phyloP scores from a whole-genome alignment of 2,329 filamentous ascomycete genomes.

The Sordariomycetes sp. region DNA sequence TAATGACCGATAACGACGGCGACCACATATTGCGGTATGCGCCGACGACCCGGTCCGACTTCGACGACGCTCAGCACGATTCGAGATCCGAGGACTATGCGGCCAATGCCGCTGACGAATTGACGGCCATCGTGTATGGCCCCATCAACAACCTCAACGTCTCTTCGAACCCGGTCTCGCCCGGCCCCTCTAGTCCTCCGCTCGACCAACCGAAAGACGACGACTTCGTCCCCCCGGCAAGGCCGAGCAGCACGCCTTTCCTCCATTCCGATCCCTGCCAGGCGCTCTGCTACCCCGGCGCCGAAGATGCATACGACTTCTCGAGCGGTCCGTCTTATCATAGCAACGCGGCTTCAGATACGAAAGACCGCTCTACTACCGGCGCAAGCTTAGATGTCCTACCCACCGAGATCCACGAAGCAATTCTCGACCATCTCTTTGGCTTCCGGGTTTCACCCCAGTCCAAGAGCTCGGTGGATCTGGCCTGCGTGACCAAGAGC shows the following conservation, averaged over 20 bases:
- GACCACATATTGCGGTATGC: slow-evolving; percentile 1
- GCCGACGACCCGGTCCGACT: neutral
- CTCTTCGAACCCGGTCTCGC: slow-evolving; percentile 43
- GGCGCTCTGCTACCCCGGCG: neutral
- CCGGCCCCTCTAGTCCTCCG: slow-evolving; percentile 40
- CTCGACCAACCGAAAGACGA: slow-evolving; percentile 32
- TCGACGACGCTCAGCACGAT: neutral
- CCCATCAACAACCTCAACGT: slow-evolving; percentile 12
- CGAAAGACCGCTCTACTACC: neutral
- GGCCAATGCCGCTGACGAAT: slow-evolving; percentile 16
- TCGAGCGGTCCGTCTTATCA: neutral
- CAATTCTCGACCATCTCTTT: slow-evolving; percentile 61
- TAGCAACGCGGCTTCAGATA: neutral
- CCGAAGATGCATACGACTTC: neutral
- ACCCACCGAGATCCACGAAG: slow-evolving; percentile 62
- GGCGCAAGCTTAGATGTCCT: slow-evolving; percentile 30
- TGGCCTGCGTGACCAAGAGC: slow-evolving; percentile 41
- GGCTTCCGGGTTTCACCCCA: slow-evolving; percentile 55
- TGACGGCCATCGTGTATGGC: slow-evolving; percentile 20
- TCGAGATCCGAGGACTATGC: neutral
- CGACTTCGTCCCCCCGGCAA: slow-evolving; percentile 37
- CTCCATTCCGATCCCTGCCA: slow-evolving; percentile 32
- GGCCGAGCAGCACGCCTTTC: slow-evolving; percentile 51
- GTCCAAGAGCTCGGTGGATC: slow-evolving; percentile 42
- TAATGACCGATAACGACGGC: slow-evolving; percentile 2